These are phyloP conservation scores for Suhomyces pyralidae DNA, from an alignment of 805 yeast species.

Conservation along the genomic window DNA sequence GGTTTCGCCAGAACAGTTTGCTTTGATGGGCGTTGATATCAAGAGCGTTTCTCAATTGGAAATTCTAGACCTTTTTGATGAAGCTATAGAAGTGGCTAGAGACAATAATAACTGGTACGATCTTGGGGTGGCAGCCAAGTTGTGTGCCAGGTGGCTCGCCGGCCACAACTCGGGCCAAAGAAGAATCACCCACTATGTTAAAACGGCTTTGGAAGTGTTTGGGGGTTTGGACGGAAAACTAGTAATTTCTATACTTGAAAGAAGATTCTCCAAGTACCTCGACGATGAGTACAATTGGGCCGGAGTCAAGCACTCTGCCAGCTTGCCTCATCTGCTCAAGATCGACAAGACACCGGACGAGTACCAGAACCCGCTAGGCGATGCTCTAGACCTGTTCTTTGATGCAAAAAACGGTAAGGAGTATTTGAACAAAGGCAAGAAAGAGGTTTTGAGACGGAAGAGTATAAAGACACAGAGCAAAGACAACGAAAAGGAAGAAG, in stretches of 20 bases:
- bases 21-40: slow-evolving; percentile 11
- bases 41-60: slow-evolving; percentile 26
- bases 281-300: slow-evolving; percentile 29
- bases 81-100: slow-evolving; percentile 40
- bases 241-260: slow-evolving; percentile 21
- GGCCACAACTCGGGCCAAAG: slow-evolving; percentile 19
- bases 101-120: slow-evolving; percentile 32
- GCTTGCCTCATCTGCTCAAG: not conserved
- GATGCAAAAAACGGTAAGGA: not conserved
- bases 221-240: slow-evolving; percentile 24
- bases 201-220: slow-evolving; percentile 34
- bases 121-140: slow-evolving; percentile 37
- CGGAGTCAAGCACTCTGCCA: slow-evolving; percentile 16
- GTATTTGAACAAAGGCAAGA: not conserved
- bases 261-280: slow-evolving; percentile 26
- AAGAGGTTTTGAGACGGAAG: not conserved
- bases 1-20: not conserved
- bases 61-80: slow-evolving; percentile 44
- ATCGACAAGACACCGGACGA: not conserved
- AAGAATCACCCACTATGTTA: slow-evolving; percentile 35
- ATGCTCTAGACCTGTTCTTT: not conserved
- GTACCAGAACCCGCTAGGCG: not conserved
- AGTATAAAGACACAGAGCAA: not conserved
- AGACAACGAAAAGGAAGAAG: not conserved
- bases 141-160: slow-evolving; percentile 42